Percentiles rank a stretch among this genome's conserved stretches.
These are phyloP conservation scores for Cladosporium sp. DNA, from an alignment of 2,329 filamentous ascomycete species.

Conservation along the genomic window DNA sequence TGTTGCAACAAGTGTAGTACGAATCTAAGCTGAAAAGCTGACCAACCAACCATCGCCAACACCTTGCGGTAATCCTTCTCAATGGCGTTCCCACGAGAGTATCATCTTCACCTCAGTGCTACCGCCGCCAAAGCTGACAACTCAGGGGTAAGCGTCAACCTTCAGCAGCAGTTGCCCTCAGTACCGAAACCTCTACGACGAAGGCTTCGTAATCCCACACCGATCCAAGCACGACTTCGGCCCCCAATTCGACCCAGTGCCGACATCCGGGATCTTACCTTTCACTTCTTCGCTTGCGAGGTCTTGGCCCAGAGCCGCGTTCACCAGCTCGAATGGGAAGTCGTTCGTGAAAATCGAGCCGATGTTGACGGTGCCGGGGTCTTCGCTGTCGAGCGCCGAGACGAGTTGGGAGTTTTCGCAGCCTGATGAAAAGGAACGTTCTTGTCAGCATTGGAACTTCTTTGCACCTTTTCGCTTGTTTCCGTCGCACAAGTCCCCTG, in stretches of 20 bases:
- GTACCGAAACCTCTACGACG: neutral
- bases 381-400: constrained; percentile 47
- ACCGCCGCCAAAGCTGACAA: no score
- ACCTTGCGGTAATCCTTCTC: no score
- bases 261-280: constrained; percentile 34
- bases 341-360: constrained; percentile 41
- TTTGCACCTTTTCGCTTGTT: neutral
- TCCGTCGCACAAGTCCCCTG: no score
- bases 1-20: no score
- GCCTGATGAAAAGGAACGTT: constrained; percentile 32
- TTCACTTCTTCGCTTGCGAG: constrained; percentile 31
- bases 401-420: constrained; percentile 48
- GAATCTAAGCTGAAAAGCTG: no score
- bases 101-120: no score
- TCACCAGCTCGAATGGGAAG: constrained; percentile 39
- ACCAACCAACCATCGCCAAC: no score
- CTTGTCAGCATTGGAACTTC: neutral
- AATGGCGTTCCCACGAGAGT: no score
- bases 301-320: constrained; percentile 39
- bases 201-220: constrained; percentile 24
- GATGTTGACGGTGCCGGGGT: constrained; percentile 48
- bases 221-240: constrained; percentile 36
- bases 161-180: no score
- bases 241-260: constrained; percentile 41
- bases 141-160: no score